Conservation (phyloP, 2,329 filamentous ascomycete genomes). For the Venturiaceae sp. region DNA sequence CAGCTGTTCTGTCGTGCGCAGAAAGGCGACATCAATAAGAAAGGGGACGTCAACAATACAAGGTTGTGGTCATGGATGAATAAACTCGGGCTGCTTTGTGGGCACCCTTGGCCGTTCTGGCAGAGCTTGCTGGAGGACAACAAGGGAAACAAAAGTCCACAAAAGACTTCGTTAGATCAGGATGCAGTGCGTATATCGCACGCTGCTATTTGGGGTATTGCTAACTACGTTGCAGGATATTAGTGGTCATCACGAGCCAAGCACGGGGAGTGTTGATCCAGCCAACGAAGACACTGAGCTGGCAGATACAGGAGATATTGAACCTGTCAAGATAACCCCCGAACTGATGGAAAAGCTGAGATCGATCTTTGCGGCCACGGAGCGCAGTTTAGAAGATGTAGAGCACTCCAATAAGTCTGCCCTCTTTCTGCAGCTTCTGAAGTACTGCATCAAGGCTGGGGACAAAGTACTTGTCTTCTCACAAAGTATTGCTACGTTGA, state of each 20-base stretch:
- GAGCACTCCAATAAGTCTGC: slow-evolving; percentile 57
- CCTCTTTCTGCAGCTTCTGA: slow-evolving; percentile 59
- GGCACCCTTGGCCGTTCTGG: slow-evolving; percentile 45
- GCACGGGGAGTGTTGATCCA: background rate
- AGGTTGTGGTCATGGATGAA: slow-evolving; percentile 46
- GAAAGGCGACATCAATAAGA: background rate
- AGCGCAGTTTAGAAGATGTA: slow-evolving; percentile 30
- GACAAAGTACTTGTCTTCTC: slow-evolving; percentile 81
- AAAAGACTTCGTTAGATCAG: background rate
- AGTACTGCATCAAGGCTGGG: slow-evolving; percentile 46
- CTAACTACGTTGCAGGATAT: background rate
- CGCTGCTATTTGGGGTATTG: background rate
- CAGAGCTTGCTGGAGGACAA: background rate
- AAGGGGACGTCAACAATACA: slow-evolving; percentile 18
- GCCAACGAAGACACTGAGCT: slow-evolving; percentile 16
- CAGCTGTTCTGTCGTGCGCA: slow-evolving; percentile 23
- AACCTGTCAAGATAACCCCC: background rate
- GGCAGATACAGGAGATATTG: slow-evolving; percentile 25
- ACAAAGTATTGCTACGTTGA: slow-evolving; percentile 57
- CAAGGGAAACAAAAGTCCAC: background rate
- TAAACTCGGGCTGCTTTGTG: slow-evolving; percentile 44
- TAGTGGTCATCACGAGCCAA: background rate
- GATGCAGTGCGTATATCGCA: background rate
- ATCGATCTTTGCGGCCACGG: background rate
- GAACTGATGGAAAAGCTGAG: slow-evolving; percentile 13